Evolutionary conservation across 2,329 filamentous ascomycete species (phyloP), one percentile per base, ranked within the genome.

Genomic region (Cryphonectria radicalis): DNA sequence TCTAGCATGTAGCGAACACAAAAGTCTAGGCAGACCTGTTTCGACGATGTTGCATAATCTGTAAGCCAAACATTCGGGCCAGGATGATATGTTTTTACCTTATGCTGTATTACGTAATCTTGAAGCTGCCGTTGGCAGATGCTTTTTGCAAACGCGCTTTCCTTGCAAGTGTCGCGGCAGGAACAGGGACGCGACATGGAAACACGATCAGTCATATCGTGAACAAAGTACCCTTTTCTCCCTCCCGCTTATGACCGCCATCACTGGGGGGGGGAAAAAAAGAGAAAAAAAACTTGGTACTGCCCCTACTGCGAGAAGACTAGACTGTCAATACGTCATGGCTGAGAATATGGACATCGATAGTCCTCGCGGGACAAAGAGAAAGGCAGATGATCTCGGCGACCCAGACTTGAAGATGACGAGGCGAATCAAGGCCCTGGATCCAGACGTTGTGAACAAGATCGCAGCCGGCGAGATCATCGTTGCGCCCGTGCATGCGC

Each of bases 391-490:
- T 2, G 81, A 84, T 19, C 79, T 62, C 43, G 71, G 73, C 46
- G 67, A 69, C 71, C 60, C 62, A 22, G 63, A 46, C 66, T 59
- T 67, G 40, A 63, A 25, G 28, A 35, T 42, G 68, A 17, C 55
- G 42, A 69, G 63, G 17, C 66, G 72, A n/a, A 73, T 73, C 72
- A 73, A 97, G 91, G 92, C 95, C 19, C 88, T 99, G 37, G 93
- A 97, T 77, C 91, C 93, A 74, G 92, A 96, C 83, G 96, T 99
- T 32, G 93, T 99, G 75, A 99, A 98, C 85, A 99, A 98, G 81
- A 99, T 99, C 76, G 96, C 96, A 0, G 96, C 96, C 0, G 96
- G 96, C 28, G 96, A 99, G 81, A 99, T 99, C 77, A 99, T 99
- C 73, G 94, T 99, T 65, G 95, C 96, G 2, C 97, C 96, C 0